Evolutionary conservation across 306 rosid species (phyloP).

Genomic region (Oemleria cerasiformis): DNA sequence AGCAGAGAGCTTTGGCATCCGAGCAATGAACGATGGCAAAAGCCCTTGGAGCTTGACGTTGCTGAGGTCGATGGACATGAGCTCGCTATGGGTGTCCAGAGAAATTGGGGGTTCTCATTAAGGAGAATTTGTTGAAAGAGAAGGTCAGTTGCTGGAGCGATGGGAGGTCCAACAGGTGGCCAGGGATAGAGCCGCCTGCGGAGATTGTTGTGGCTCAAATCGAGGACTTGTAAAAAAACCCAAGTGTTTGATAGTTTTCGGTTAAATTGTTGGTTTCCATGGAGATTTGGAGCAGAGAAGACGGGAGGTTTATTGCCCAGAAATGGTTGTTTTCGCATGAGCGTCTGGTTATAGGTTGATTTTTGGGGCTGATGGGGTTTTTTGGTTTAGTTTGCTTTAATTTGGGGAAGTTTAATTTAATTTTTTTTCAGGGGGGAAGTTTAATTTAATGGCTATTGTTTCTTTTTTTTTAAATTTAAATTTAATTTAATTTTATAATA

Average conservation of each 20-base stretch:
- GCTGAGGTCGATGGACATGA: slow-evolving; percentile 76
- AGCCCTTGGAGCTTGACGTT: slow-evolving; percentile 52
- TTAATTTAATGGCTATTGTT: no score
- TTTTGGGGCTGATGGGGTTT: no score
- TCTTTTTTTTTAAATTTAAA: no score
- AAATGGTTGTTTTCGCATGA: no score
- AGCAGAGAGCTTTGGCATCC: slow-evolving; percentile 76
- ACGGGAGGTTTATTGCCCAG: slow-evolving; percentile 41
- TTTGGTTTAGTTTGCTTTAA: no score
- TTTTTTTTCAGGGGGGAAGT: no score
- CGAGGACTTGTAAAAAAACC: slow-evolving; percentile 50
- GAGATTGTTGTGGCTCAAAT: slow-evolving; percentile 60
- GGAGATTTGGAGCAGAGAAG: slow-evolving; percentile 53
- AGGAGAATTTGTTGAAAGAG: slow-evolving; percentile 55
- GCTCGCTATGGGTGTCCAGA: slow-evolving; percentile 24
- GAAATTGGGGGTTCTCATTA: slow-evolving; percentile 35
- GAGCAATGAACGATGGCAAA: slow-evolving; percentile 53
- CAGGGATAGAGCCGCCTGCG: slow-evolving; percentile 49
- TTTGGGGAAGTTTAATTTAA: no score
- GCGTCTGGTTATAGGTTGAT: no score
- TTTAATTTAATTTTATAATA: no score
- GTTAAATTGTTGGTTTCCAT: slow-evolving; percentile 60
- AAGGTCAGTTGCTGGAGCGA: slow-evolving; percentile 69
- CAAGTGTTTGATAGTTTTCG: slow-evolving; percentile 29
- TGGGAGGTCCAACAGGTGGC: slow-evolving; percentile 46